Evolutionary conservation across 2,329 filamentous ascomycete species (phyloP).

Genomic region (Aureobasidium vineae): DNA sequence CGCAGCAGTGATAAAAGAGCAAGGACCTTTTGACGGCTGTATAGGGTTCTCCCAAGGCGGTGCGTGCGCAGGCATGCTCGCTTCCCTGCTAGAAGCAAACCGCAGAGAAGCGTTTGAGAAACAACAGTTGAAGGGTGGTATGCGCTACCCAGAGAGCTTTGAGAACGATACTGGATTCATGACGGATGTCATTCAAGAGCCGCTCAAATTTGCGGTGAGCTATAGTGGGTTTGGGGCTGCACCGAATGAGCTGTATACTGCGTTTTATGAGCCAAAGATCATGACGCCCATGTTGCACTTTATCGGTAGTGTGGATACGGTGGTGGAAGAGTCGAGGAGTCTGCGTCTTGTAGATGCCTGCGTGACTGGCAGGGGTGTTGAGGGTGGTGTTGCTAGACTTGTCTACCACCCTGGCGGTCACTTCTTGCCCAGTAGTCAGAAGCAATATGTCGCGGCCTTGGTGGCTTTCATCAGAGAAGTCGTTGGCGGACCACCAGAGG

Average conservation of each 20-base stretch:
- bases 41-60: conserved; percentile 82
- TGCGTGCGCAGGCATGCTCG: conserved; percentile 68
- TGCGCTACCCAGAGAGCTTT: conserved; percentile 55
- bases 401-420: conserved; percentile 85
- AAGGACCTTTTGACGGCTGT: conserved; percentile 72
- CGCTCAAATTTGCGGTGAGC: conserved; percentile 67
- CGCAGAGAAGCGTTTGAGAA: conserved; percentile 51
- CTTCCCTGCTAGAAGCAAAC: conserved; percentile 64
- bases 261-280: conserved; percentile 73
- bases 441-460: conserved; percentile 74
- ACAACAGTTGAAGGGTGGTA: conserved; percentile 42
- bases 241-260: conserved; percentile 60
- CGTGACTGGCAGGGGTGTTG: conserved; percentile 46
- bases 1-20: conserved; percentile 59
- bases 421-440: conserved; percentile 74
- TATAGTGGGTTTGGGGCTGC: conserved; percentile 75
- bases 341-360: conserved; percentile 66
- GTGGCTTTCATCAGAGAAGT: conserved; percentile 66
- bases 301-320: conserved; percentile 78
- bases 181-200: conserved; percentile 49
- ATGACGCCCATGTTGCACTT: conserved; percentile 77
- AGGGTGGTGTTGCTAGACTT: conserved; percentile 44
- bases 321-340: conserved; percentile 77
- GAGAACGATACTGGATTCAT: conserved; percentile 38
- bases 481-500: conserved; percentile 43